Evolutionary conservation across 495 filamentous ascomycete species (phyloP).

Genomic region (Podospora pseudopauciseta): DNA sequence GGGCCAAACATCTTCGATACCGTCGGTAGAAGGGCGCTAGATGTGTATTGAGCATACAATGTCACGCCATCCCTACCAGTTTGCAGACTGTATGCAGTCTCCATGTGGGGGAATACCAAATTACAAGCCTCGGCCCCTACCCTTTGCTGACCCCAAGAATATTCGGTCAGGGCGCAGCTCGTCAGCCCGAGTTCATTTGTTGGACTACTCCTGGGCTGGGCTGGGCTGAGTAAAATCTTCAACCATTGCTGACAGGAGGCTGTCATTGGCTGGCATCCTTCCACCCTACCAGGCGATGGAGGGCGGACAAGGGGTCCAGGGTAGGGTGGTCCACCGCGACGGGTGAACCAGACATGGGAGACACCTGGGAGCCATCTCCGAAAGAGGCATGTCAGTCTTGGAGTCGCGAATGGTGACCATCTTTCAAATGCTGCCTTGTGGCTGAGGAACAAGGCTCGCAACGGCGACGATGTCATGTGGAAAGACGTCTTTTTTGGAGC

Average conservation of each 20-base stretch:
- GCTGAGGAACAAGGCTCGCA: not conserved
- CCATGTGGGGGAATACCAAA: not conserved
- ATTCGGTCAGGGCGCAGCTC: not conserved
- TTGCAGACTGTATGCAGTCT: not conserved
- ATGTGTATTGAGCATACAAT: not conserved
- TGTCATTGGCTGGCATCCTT: conserved; percentile 20
- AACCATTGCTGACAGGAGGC: not conserved
- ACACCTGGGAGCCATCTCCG: not conserved
- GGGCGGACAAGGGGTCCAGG: not conserved
- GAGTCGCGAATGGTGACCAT: conserved; percentile 2
- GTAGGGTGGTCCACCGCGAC: not conserved
- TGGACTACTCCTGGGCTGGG: not conserved
- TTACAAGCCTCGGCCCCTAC: conserved; percentile 2
- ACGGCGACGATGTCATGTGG: not conserved
- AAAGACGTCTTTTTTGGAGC: not conserved
- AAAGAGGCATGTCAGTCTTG: conserved; percentile 12
- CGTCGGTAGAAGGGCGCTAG: not conserved
- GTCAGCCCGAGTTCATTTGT: not conserved
- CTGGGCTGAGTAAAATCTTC: conserved; percentile 8
- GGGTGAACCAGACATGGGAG: conserved; percentile 7
- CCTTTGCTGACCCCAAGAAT: conserved; percentile 8
- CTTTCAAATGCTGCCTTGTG: conserved; percentile 15
- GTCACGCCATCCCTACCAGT: not conserved
- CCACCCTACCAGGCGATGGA: not conserved
- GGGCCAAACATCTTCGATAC: conserved; percentile 4